Percentiles rank a stretch among this genome's conserved stretches.
Evolutionary conservation across 2,329 filamentous ascomycete species (phyloP).

Genomic region (Diplodia corticola): DNA sequence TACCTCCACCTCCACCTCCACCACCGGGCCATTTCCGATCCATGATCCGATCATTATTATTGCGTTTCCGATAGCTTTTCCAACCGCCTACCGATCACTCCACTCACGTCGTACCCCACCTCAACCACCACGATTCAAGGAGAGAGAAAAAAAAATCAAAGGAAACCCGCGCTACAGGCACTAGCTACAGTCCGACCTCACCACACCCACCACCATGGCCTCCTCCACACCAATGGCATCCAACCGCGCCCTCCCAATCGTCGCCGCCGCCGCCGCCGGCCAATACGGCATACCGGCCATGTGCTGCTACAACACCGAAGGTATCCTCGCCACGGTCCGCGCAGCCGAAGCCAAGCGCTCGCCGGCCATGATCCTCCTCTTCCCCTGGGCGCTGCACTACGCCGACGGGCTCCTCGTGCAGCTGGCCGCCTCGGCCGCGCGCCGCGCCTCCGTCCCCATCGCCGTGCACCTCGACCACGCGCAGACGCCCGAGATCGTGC

Average conservation of each 20-base stretch:
- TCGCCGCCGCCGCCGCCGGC: conserved; percentile 57
- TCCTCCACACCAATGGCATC: background rate
- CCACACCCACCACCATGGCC: background rate
- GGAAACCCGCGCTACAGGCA: too few species aligned
- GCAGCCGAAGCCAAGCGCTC: conserved; percentile 68
- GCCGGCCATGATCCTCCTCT: conserved; percentile 70
- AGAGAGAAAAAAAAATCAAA: background rate
- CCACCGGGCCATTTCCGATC: background rate
- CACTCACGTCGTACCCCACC: background rate
- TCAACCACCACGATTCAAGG: background rate
- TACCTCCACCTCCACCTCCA: background rate
- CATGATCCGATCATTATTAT: background rate
- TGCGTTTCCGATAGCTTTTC: background rate
- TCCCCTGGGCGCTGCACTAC: conserved; percentile 73
- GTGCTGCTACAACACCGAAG: conserved; percentile 70
- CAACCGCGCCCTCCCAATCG: conserved; percentile 45
- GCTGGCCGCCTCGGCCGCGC: conserved; percentile 56
- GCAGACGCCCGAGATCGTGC: conserved; percentile 63
- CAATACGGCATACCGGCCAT: conserved; percentile 62
- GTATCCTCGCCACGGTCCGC: conserved; percentile 66
- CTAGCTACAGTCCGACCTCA: too few species aligned
- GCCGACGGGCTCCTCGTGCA: conserved; percentile 53
- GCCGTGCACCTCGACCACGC: conserved; percentile 67
- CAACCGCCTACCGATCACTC: background rate
- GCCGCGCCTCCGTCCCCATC: conserved; percentile 59